Evolutionary conservation across 108 stramenopile species (phyloP), one percentile per base, ranked within the genome.

Genomic region (Nitzschia sp.): DNA sequence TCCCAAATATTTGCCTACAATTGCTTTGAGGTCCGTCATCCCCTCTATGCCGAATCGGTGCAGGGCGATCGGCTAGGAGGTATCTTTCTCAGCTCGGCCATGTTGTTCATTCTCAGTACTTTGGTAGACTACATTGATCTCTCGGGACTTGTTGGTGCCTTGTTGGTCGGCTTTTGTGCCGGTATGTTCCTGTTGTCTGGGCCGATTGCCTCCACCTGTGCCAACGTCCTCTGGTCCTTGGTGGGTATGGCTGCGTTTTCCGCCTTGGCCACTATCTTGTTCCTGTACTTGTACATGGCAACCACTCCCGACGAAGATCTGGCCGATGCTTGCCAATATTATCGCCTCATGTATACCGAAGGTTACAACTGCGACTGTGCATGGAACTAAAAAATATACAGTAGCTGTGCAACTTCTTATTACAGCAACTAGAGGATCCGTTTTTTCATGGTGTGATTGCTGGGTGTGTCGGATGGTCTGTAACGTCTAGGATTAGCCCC

Each of bases 301-400:
- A 61, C 77, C 3, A 86, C 84, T 51, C 54, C 80, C 14, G 86
- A 85, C 55, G 83, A 86, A 10, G 85, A 93, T 9, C 54, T 93
- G 58, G 86, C 76, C 15, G 83, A 90, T 66, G 79, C 85, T 0
- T 93, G 91, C 64, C 74, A 77, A n/a, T 93, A 93, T 74, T 93
- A 86, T 53, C 79, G 87, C 70, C 69, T 61, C 56, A 70, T 89
- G 15, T 88, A 75, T 54, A 80, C 80, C 43, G 88, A 90, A 43
- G 86, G 73, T 22, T 93, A 93, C 63, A 71, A 83, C 26, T 93
- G 91, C 59, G 78, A 78, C 44, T 93, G 91, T 51, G 17, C 53
- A 44, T 77, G 70, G 76, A 20, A 37, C n/a, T 71, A 43, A 46
- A n/a, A n/a, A n/a, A n/a, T n/a, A n/a, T n/a, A n/a, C n/a, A n/a